phyloP scores from a whole-genome alignment of 208 protist species.

The Leishmania guyanensis region DNA sequence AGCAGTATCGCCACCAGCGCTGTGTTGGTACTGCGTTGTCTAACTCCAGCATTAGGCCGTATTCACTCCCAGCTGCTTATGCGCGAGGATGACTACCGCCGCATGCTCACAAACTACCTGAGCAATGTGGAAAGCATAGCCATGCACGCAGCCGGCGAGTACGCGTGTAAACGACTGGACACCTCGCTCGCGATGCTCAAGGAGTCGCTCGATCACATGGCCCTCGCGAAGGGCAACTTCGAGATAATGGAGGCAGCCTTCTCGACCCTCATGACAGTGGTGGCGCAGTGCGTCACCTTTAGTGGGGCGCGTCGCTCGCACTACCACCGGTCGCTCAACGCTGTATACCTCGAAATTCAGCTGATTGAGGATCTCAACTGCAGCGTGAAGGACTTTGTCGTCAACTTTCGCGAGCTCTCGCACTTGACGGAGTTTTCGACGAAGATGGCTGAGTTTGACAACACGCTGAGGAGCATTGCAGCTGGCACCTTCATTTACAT shows the following conservation, averaged over 20 bases:
- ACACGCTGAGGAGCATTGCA: constrained; percentile 72
- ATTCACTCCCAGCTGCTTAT: constrained; percentile 75
- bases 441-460: constrained; percentile 83
- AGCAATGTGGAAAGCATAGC: constrained; percentile 86
- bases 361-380: constrained; percentile 82
- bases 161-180: constrained; percentile 66
- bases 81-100: constrained; percentile 78
- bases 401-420: constrained; percentile 88
- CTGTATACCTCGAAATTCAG: constrained; percentile 78
- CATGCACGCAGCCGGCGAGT: constrained; percentile 68
- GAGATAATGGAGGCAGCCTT: constrained; percentile 74
- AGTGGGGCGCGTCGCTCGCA: constrained; percentile 28
- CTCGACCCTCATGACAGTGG: constrained; percentile 56
- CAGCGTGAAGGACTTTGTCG: constrained; percentile 82
- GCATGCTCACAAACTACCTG: constrained; percentile 72
- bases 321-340: constrained; percentile 53
- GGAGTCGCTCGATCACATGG: constrained; percentile 73
- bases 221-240: constrained; percentile 77
- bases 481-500: constrained; percentile 46
- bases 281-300: constrained; percentile 72
- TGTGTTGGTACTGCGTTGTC: constrained; percentile 55
- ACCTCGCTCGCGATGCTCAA: constrained; percentile 60
- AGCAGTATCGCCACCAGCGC: constrained; percentile 49
- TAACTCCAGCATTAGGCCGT: constrained; percentile 76
- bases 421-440: constrained; percentile 80